Conservation (phyloP, 495 filamentous ascomycete species). For the Barbatosphaeria neglecta region DNA sequence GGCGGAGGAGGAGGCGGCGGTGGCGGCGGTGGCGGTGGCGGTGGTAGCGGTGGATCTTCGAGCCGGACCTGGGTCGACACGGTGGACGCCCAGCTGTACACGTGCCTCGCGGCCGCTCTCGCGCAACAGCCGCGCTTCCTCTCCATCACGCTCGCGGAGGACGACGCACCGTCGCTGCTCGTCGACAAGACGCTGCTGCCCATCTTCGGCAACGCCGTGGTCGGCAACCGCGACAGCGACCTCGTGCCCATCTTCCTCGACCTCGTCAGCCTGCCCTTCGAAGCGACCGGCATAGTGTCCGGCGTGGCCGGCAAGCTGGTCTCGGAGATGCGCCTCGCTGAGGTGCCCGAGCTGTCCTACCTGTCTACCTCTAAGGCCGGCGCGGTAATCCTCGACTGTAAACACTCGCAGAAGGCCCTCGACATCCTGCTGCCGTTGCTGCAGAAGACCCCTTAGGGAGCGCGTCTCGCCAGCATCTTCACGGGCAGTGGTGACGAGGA, state of each 20-base stretch:
- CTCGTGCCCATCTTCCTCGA: constrained; percentile 87
- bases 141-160: constrained; percentile 71
- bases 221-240: constrained; percentile 68
- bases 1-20: constrained; percentile 13
- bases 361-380: constrained; percentile 81
- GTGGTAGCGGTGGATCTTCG: constrained; percentile 1
- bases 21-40: constrained; percentile 7
- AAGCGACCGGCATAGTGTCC: constrained; percentile 89
- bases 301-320: constrained; percentile 76
- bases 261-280: constrained; percentile 65
- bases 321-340: constrained; percentile 36
- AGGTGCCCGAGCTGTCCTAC: constrained; percentile 80
- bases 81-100: constrained; percentile 51
- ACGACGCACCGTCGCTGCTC: constrained; percentile 74
- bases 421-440: constrained; percentile 47
- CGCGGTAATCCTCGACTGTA: constrained; percentile 71
- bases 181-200: constrained; percentile 62
- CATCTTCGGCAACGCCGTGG: constrained; percentile 54
- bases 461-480: too few species aligned
- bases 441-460: too few species aligned
- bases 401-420: constrained; percentile 59
- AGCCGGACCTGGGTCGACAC: constrained; percentile 35
- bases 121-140: constrained; percentile 68
- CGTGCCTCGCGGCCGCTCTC: constrained; percentile 56
- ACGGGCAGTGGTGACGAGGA: too few species aligned